phyloP scores from a whole-genome alignment of 257 asterid species.

The Dorcoceras hygrometricum region DNA sequence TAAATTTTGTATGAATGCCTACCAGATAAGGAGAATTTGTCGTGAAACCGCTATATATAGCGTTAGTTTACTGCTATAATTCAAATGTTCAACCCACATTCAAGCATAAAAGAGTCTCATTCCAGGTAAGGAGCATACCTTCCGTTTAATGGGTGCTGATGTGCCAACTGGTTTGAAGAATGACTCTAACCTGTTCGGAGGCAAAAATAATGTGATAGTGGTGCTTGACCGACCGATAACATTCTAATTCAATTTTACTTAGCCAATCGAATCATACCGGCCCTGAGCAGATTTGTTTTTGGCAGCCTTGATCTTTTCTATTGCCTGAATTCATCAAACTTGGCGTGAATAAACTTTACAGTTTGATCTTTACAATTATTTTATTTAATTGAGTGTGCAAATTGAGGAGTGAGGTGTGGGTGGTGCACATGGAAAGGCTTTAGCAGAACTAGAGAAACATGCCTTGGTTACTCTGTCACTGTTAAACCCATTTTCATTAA shows the following conservation, averaged over 20 bases:
- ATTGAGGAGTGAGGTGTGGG: neutral
- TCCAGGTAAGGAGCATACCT: slow-evolving; percentile 44
- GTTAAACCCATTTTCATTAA: slow-evolving; percentile 94
- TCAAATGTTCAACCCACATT: slow-evolving; percentile 1
- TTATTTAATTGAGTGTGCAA: neutral
- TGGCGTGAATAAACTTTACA: slow-evolving; percentile 25
- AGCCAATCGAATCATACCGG: slow-evolving; percentile 51
- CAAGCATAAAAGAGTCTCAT: neutral
- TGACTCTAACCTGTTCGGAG: slow-evolving; percentile 75
- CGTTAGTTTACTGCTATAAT: slow-evolving; percentile 1
- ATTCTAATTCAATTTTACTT: slow-evolving; percentile 8
- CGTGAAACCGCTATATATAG: slow-evolving; percentile 1
- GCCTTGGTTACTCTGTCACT: slow-evolving; percentile 84
- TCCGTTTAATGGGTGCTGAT: slow-evolving; percentile 69
- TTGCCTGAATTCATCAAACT: slow-evolving; percentile 52
- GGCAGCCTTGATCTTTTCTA: slow-evolving; percentile 94
- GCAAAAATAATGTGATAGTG: slow-evolving; percentile 19
- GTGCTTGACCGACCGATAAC: slow-evolving; percentile 16
- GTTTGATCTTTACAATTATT: no score
- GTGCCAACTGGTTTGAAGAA: slow-evolving; percentile 84
- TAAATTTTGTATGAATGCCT: slow-evolving; percentile 6
- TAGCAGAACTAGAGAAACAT: slow-evolving; percentile 23
- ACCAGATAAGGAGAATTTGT: slow-evolving; percentile 12
- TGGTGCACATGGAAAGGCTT: slow-evolving; percentile 7
- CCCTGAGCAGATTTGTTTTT: slow-evolving; percentile 94